These are phyloP conservation scores for Talaromyces sp. DNA, from an alignment of 2,329 filamentous ascomycete species.

Conservation along the genomic window DNA sequence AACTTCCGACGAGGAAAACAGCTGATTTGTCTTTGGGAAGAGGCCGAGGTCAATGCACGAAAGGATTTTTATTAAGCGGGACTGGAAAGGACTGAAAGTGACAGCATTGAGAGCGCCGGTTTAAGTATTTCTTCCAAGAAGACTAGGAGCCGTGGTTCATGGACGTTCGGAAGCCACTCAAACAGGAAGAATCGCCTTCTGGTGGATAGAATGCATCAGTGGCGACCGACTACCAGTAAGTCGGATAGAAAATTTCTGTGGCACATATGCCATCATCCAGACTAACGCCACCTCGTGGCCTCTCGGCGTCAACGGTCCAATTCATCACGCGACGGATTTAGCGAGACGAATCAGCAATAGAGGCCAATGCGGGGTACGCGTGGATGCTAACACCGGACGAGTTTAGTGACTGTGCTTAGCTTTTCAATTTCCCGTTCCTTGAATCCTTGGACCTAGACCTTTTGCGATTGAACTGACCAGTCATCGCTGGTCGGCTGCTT, in stretches of 20 bases:
- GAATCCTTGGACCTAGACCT: not conserved
- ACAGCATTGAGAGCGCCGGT: not conserved
- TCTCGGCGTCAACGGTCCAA: not conserved
- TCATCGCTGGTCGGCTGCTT: not conserved
- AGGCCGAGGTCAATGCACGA: conserved; percentile 1
- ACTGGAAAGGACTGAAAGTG: not conserved
- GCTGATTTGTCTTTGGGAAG: not conserved
- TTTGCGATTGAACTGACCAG: not conserved
- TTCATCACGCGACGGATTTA: not conserved
- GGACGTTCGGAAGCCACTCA: not conserved
- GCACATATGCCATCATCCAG: not conserved
- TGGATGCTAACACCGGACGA: not conserved
- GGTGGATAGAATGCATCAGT: not conserved
- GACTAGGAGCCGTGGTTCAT: not conserved
- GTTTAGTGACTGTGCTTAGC: conserved; percentile 1
- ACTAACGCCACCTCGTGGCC: not conserved
- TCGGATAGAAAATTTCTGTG: not conserved
- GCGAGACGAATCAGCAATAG: not conserved
- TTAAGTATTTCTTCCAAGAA: not conserved
- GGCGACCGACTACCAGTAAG: not conserved
- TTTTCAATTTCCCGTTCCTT: not conserved
- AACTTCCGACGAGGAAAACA: not conserved
- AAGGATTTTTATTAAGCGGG: not conserved
- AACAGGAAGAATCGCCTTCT: not conserved
- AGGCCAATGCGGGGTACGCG: not conserved